Conservation (phyloP, 192 early-diverging fungal species). For the Allomyces arbusculus region DNA sequence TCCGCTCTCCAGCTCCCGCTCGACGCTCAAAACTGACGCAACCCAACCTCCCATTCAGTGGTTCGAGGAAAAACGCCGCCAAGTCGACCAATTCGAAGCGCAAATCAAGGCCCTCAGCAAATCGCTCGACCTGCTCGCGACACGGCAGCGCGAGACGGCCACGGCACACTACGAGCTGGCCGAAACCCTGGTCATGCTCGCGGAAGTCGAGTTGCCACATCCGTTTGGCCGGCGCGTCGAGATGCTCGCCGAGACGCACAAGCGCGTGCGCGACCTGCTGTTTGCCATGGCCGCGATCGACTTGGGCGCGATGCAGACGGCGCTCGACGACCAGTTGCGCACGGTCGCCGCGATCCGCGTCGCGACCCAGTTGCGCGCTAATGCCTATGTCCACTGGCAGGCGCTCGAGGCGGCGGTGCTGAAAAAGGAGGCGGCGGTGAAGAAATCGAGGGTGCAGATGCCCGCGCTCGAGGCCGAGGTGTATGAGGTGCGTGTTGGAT, state of each 20-base stretch:
- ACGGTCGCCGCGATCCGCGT: background rate
- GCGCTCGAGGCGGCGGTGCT: background rate
- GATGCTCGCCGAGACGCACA: background rate
- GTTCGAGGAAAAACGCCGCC: background rate
- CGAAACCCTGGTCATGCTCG: background rate
- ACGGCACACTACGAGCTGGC: background rate
- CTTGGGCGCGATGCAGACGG: background rate
- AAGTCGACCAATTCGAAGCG: background rate
- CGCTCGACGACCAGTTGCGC: background rate
- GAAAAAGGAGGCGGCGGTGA: background rate
- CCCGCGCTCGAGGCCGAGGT: background rate
- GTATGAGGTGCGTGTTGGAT: background rate
- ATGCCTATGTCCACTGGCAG: background rate
- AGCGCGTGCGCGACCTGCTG: background rate
- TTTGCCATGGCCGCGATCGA: background rate
- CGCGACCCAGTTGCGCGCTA: background rate
- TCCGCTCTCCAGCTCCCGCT: background rate
- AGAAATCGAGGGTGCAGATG: background rate
- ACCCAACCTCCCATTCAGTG: background rate
- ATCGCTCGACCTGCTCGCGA: background rate
- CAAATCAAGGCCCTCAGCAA: background rate
- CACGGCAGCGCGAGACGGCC: background rate
- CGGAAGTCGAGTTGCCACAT: background rate
- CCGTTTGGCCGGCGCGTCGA: background rate
- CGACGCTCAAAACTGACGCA: too few relatives aligned